Conservation (phyloP, 2,329 filamentous ascomycete species). For the Botryotinia narcissicola region DNA sequence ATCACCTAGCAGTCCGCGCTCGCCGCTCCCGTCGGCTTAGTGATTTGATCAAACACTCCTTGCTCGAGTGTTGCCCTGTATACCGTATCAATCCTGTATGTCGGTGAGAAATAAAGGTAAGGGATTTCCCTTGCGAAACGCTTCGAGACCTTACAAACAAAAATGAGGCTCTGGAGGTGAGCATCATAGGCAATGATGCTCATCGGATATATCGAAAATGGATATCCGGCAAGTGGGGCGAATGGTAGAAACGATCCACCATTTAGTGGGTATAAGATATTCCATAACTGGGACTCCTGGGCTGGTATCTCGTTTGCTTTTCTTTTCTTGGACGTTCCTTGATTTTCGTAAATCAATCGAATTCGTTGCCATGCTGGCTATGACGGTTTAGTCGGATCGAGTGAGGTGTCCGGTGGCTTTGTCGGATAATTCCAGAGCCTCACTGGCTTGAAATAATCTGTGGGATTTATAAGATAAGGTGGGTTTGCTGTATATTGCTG, state of each 20-base stretch:
- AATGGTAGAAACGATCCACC: neutral
- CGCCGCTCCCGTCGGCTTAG: neutral
- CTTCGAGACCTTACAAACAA: neutral
- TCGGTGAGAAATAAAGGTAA: neutral
- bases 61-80: neutral
- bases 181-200: neutral
- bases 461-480: neutral
- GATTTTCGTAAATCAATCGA: neutral
- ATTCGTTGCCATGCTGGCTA: neutral
- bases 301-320: neutral
- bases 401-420: neutral
- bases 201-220: neutral
- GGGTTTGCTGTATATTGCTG: neutral
- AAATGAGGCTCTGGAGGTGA: neutral
- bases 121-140: neutral
- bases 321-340: neutral
- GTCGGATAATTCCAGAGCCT: neutral
- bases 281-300: neutral
- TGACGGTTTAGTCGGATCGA: neutral
- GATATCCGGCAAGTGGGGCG: slow-evolving; percentile 6
- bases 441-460: neutral
- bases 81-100: neutral
- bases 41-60: neutral
- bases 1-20: neutral
- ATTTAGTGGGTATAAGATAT: neutral